phyloP scores from a whole-genome alignment of 2,329 filamentous ascomycete genomes.

The Hymenoscyphus repandus region DNA sequence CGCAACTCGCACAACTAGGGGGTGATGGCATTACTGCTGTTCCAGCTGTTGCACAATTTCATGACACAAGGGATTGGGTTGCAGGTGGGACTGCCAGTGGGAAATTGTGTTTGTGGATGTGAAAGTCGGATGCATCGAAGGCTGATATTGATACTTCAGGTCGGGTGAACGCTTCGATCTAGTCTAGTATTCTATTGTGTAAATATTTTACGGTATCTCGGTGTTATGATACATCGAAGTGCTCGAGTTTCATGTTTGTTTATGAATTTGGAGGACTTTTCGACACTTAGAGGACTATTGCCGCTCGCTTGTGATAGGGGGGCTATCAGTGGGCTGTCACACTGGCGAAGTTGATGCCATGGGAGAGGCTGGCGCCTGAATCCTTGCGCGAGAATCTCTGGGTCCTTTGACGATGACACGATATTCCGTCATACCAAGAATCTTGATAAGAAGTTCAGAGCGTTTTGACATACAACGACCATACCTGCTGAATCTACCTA shows the following conservation, averaged over 20 bases:
- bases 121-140: neutral
- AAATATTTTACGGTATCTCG: neutral
- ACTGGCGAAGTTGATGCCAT: too few species aligned
- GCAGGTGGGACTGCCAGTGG: slow-evolving; percentile 87
- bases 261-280: neutral
- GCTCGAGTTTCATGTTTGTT: neutral
- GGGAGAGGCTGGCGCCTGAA: too few species aligned
- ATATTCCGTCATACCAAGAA: too few species aligned
- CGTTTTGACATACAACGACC: too few species aligned
- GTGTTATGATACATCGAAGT: neutral
- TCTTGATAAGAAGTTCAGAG: too few species aligned
- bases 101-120: slow-evolving; percentile 90
- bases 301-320: neutral
- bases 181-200: too few species aligned
- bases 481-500: too few species aligned
- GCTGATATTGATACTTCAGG: neutral
- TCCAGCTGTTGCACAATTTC: slow-evolving; percentile 86
- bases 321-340: too few species aligned
- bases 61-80: slow-evolving; percentile 84
- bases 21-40: slow-evolving; percentile 92
- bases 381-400: too few species aligned
- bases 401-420: too few species aligned
- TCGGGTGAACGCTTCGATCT: neutral
- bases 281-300: neutral
- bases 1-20: slow-evolving; percentile 81